phyloP scores from a whole-genome alignment of 768 basidiomycete genomes.

The Leccinellum rugosiceps region DNA sequence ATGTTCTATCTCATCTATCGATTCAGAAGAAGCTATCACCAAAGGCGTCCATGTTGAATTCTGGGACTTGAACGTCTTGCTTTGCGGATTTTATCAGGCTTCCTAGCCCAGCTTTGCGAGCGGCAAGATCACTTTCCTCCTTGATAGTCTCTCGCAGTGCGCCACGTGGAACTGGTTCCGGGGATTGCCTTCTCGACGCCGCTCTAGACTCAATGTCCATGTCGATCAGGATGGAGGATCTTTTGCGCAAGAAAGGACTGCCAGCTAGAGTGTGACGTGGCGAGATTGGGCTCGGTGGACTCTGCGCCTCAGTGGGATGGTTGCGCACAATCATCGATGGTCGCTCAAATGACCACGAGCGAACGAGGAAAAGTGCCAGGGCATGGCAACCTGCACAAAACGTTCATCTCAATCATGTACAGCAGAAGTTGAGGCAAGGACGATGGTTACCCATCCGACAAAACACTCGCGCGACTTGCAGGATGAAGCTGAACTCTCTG shows the following conservation, averaged over 20 bases:
- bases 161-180: constrained; percentile 29
- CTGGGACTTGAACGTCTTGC: constrained; percentile 78
- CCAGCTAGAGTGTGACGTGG: constrained; percentile 47
- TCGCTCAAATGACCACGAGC: constrained; percentile 88
- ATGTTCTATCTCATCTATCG: neutral
- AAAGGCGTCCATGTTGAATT: constrained; percentile 86
- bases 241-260: constrained; percentile 53
- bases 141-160: constrained; percentile 32
- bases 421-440: neutral
- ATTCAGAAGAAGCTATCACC: constrained; percentile 31
- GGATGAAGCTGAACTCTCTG: constrained; percentile 92
- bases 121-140: constrained; percentile 56
- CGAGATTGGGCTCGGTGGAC: constrained; percentile 42
- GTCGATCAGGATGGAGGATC: constrained; percentile 82
- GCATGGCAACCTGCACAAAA: constrained; percentile 75
- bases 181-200: constrained; percentile 54
- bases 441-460: constrained; percentile 83
- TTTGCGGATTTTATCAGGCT: constrained; percentile 89
- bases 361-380: constrained; percentile 86
- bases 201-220: constrained; percentile 73
- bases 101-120: constrained; percentile 73
- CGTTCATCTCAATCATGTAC: neutral
- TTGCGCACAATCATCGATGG: constrained; percentile 47
- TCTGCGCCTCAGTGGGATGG: constrained; percentile 3
- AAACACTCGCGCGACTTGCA: constrained; percentile 91